These are phyloP conservation scores for Argentina anserina DNA, from an alignment of 306 rosid species.

Conservation along the genomic window DNA sequence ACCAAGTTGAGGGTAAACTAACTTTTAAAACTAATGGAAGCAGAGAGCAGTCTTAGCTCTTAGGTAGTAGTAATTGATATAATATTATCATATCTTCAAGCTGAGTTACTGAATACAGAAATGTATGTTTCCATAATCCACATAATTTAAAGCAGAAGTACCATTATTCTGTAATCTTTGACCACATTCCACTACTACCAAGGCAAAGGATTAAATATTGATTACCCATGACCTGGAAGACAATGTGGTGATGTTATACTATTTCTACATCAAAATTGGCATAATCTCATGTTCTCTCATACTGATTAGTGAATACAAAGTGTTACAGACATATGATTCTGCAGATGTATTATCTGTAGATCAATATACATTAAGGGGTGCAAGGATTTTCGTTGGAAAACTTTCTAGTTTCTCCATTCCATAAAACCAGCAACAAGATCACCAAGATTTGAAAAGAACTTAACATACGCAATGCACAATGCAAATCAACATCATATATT, in stretches of 20 bases:
- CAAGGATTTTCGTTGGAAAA: neutral
- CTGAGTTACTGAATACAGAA: neutral
- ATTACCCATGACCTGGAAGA: slow-evolving; percentile 10
- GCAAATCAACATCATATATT: neutral
- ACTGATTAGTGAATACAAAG: neutral
- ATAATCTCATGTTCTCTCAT: neutral
- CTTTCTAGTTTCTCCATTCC: no score
- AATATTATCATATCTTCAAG: neutral
- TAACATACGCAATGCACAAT: neutral
- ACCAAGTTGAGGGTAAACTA: neutral
- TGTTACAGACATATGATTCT: neutral
- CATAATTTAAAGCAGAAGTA: slow-evolving; percentile 8
- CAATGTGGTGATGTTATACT: neutral
- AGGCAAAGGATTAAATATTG: slow-evolving; percentile 2
- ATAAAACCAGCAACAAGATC: neutral
- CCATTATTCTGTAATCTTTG: slow-evolving; percentile 10
- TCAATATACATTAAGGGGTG: neutral
- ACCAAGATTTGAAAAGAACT: neutral
- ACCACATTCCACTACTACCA: slow-evolving; percentile 19
- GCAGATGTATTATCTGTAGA: neutral
- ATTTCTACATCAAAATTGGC: neutral
- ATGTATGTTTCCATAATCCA: neutral
- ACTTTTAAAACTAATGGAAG: neutral
- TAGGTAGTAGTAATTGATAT: neutral
- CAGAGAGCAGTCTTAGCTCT: neutral